Conservation (phyloP, 257 asterid genomes). For the Capsicum rhomboideum region DNA sequence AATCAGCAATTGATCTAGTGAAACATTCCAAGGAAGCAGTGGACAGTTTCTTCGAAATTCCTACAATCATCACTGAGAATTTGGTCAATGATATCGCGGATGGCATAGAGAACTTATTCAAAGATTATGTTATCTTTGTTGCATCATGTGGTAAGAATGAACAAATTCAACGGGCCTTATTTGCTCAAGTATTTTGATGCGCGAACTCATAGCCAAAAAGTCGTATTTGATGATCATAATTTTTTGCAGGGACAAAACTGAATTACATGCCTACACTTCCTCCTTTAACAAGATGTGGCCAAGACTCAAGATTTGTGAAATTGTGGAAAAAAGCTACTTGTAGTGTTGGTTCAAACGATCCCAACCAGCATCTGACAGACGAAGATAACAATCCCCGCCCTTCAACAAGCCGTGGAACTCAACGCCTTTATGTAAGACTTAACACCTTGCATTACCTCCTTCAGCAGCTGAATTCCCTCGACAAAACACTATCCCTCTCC, state of each 20-base stretch:
- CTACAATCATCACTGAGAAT: constrained; percentile 51
- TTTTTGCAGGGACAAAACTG: constrained; percentile 64
- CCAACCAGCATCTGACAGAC: constrained; percentile 12
- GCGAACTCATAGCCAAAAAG: background rate
- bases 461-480: constrained; percentile 50
- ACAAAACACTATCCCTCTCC: constrained; percentile 46
- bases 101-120: constrained; percentile 63
- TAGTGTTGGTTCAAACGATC: constrained; percentile 38
- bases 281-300: constrained; percentile 77
- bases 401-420: constrained; percentile 92
- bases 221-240: no score
- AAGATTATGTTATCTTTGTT: constrained; percentile 60
- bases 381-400: constrained; percentile 70
- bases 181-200: background rate
- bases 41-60: constrained; percentile 67
- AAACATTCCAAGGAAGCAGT: constrained; percentile 52
- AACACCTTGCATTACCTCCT: constrained; percentile 76
- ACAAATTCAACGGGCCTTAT: background rate
- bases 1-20: constrained; percentile 63
- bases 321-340: constrained; percentile 83
- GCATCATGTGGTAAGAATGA: constrained; percentile 68
- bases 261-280: constrained; percentile 83
- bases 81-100: constrained; percentile 52
- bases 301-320: constrained; percentile 54
- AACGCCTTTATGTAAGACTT: constrained; percentile 88